Evolutionary conservation across 106 monocot genomes (phyloP).

Genomic region (Apostasia ramifera): DNA sequence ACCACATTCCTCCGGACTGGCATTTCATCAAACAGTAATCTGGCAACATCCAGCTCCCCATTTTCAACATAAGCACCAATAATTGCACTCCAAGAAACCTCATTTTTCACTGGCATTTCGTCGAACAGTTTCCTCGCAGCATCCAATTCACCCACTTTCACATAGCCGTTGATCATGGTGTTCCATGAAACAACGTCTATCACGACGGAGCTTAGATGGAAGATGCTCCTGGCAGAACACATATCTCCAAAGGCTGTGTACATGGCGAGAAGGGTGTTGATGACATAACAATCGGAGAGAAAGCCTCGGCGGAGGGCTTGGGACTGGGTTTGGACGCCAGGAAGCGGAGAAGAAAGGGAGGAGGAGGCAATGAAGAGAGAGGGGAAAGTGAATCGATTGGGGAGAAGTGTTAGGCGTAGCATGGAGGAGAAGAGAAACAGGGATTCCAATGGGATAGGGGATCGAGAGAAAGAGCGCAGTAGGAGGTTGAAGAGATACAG

Average conservation of each 20-base stretch:
- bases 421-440: conserved; percentile 24
- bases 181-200: conserved; percentile 62
- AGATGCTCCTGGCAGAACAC: conserved; percentile 35
- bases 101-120: conserved; percentile 58
- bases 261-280: conserved; percentile 50
- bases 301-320: conserved; percentile 42
- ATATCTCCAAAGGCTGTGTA: conserved; percentile 43
- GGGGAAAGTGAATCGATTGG: conserved; percentile 50
- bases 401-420: conserved; percentile 22
- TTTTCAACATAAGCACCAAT: conserved; percentile 30
- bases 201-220: conserved; percentile 12
- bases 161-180: conserved; percentile 56
- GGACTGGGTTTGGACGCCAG: conserved; percentile 17
- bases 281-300: conserved; percentile 25
- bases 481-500: conserved; percentile 28
- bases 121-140: conserved; percentile 52
- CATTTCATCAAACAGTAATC: conserved; percentile 50
- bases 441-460: conserved; percentile 9
- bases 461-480: conserved; percentile 25
- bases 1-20: conserved; percentile 39
- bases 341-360: background rate
- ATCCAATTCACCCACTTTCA: conserved; percentile 27
- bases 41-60: conserved; percentile 51
- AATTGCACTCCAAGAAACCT: conserved; percentile 65
- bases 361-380: conserved; percentile 18